Conservation (phyloP, 257 asterid genomes). For the Solanum peruvianum region DNA sequence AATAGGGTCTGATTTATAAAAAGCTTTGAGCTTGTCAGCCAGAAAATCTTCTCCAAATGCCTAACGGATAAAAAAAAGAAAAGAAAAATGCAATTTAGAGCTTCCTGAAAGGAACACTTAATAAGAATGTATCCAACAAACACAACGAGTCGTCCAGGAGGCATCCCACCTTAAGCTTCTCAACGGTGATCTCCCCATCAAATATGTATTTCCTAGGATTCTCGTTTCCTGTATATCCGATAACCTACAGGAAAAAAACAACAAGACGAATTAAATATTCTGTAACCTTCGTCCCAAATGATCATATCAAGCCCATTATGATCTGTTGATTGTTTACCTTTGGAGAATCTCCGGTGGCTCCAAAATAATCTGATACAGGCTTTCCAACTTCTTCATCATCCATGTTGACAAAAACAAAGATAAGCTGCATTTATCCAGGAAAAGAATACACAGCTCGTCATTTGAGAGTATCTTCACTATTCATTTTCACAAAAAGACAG, state of each 20-base stretch:
- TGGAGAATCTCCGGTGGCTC: conserved; percentile 64
- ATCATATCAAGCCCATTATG: background rate
- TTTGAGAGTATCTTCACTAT: background rate
- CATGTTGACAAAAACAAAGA: conserved; percentile 61
- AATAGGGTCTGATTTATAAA: conserved; percentile 80
- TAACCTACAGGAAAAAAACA: conserved; percentile 29
- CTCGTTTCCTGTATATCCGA: conserved; percentile 60
- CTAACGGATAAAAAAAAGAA: conserved; percentile 22
- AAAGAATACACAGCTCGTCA: conserved; percentile 7
- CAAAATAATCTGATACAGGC: conserved; percentile 90
- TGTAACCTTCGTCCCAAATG: background rate
- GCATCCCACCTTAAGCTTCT: conserved; percentile 56
- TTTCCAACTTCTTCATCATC: conserved; percentile 83
- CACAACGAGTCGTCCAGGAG: background rate
- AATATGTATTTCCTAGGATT: conserved; percentile 52
- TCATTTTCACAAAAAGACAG: background rate
- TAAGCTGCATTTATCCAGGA: conserved; percentile 42
- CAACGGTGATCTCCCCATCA: conserved; percentile 54
- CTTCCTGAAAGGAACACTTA: background rate
- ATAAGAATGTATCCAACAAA: background rate
- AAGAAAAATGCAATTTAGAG: background rate
- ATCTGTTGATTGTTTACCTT: conserved; percentile 28
- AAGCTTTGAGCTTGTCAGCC: conserved; percentile 68
- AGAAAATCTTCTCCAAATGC: conserved; percentile 64
- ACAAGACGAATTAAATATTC: background rate